These are phyloP conservation scores for Striga hermonthica DNA, from an alignment of 305 asterid genomes.

Conservation along the genomic window DNA sequence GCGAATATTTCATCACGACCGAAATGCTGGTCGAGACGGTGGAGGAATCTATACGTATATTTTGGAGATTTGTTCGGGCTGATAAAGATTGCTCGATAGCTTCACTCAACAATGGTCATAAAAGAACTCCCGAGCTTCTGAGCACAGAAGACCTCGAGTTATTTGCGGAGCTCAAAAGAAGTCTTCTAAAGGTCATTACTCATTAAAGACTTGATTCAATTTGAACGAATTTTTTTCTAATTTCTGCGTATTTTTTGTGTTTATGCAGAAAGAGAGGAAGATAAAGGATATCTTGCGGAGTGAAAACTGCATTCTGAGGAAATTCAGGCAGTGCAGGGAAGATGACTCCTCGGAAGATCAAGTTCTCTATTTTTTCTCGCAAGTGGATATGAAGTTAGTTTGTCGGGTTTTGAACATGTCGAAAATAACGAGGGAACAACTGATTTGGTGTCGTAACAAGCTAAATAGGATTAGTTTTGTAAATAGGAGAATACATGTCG, in stretches of 20 bases:
- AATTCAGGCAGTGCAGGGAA: conserved; percentile 44
- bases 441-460: conserved; percentile 78
- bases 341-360: conserved; percentile 56
- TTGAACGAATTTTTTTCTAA: not conserved
- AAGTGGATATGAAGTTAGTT: conserved; percentile 83
- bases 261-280: conserved; percentile 80
- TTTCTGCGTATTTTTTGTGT: not conserved
- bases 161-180: conserved; percentile 45
- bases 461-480: conserved; percentile 66
- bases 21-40: conserved; percentile 74
- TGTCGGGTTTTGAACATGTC: conserved; percentile 74
- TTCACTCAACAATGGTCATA: conserved; percentile 32
- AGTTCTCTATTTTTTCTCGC: conserved; percentile 71
- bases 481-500: conserved; percentile 58
- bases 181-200: conserved; percentile 69
- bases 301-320: conserved; percentile 67
- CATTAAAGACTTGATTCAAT: not conserved
- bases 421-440: conserved; percentile 65
- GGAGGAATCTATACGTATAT: conserved; percentile 83
- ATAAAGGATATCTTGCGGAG: conserved; percentile 63
- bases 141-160: conserved; percentile 52
- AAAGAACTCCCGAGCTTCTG: conserved; percentile 44
- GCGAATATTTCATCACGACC: conserved; percentile 52
- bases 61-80: conserved; percentile 78
- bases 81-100: conserved; percentile 58